phyloP scores from a whole-genome alignment of 1,139 yeast genomes.

The Saccharomyces pastorianus region DNA sequence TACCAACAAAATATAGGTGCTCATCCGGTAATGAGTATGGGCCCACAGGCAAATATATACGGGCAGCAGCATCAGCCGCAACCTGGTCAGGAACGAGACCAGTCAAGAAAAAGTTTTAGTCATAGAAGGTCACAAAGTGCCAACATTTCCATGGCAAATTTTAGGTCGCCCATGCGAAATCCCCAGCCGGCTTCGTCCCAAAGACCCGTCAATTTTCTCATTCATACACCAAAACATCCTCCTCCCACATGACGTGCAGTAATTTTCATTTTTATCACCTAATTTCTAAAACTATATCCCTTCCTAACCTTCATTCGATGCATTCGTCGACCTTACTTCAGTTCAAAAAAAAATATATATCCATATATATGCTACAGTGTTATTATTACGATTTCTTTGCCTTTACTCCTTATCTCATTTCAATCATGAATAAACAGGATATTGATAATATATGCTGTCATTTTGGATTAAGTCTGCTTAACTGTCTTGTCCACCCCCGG shows the following conservation, averaged over 20 bases:
- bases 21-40: slow-evolving; percentile 1
- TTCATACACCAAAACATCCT: slow-evolving; percentile 28
- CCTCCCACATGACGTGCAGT: slow-evolving; percentile 16
- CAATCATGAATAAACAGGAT: background rate
- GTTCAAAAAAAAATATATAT: background rate
- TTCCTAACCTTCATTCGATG: background rate
- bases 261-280: background rate
- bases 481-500: background rate
- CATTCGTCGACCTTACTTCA: background rate
- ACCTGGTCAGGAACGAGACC: background rate
- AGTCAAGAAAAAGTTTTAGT: background rate
- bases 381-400: background rate
- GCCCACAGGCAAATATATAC: slow-evolving; percentile 1
- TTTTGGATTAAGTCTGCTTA: background rate
- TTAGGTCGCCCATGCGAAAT: slow-evolving; percentile 14
- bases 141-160: slow-evolving; percentile 12
- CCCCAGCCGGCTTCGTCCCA: slow-evolving; percentile 8
- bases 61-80: background rate
- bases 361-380: background rate
- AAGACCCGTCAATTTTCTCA: slow-evolving; percentile 24
- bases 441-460: background rate
- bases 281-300: background rate
- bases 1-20: background rate
- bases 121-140: slow-evolving; percentile 29
- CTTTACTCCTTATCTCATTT: background rate